phyloP scores from a whole-genome alignment of 2,329 filamentous ascomycete species.

The Penicillium oxalicum region DNA sequence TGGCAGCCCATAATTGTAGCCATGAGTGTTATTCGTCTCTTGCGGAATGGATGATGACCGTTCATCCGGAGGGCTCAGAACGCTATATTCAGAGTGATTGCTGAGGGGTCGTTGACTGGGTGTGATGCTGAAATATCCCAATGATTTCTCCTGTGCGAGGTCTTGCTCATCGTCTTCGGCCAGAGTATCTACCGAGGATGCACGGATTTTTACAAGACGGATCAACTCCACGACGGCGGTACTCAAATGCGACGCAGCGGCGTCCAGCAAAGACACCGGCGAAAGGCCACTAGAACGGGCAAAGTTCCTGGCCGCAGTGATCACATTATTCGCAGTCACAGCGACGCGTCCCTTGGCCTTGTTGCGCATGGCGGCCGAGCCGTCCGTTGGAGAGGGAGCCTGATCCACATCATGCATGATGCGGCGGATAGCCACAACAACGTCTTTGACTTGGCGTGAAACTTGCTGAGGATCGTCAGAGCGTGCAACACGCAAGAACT shows the following conservation, averaged over 20 bases:
- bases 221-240: constrained; percentile 81
- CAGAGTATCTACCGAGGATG: constrained; percentile 68
- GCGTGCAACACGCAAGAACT: constrained; percentile 73
- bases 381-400: constrained; percentile 53
- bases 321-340: constrained; percentile 90
- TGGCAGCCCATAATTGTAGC: constrained; percentile 39
- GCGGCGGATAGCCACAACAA: constrained; percentile 73
- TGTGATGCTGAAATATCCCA: constrained; percentile 61
- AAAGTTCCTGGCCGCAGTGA: constrained; percentile 91
- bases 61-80: constrained; percentile 56
- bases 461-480: constrained; percentile 66
- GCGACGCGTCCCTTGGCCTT: constrained; percentile 78
- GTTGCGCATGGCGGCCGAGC: constrained; percentile 53
- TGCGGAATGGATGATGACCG: constrained; percentile 24
- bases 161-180: constrained; percentile 62
- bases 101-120: constrained; percentile 48
- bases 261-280: constrained; percentile 88
- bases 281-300: constrained; percentile 75
- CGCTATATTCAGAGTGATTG: constrained; percentile 67
- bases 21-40: constrained; percentile 27
- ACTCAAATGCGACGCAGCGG: constrained; percentile 83
- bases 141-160: constrained; percentile 58
- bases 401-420: constrained; percentile 72
- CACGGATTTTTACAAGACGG: constrained; percentile 73
- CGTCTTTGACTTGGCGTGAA: constrained; percentile 78